Evolutionary conservation across 805 yeast genomes (phyloP), one percentile per base, ranked within the genome.

Genomic region (Kuraishia hungarica): DNA sequence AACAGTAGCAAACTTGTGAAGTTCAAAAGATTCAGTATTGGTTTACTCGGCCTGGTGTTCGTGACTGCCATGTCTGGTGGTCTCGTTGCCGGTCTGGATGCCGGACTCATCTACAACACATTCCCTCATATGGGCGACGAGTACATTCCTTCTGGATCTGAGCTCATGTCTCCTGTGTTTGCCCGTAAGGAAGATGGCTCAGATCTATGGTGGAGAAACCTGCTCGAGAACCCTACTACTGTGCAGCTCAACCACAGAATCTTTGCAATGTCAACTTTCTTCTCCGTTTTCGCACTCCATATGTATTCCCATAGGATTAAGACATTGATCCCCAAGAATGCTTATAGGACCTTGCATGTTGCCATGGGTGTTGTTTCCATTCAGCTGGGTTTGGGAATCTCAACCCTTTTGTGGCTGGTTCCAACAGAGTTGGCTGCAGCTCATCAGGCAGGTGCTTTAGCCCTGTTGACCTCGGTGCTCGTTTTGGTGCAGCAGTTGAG

Each of bases 31-130:
- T 62, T 78, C 39, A 79, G 89, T 1, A 57, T 72, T 10, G 86
- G 77, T 0, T 71, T 94, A 48, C 73, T 89, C 29, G 83, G 75
- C 1, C 72, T 93, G 54, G 86, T 93, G 1, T 93, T 91, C 62
- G 57, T 86, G 48, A 94, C 99, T 20, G 97, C 97, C 19, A 87
- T 94, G 96, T 82, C 96, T 11, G 99, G 99, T 58, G 97, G 97
- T 17, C 83, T 94, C 78, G 99, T 94, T 50, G 99, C 99, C 17
- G 99, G 99, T 8, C 76, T 94, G 55, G 99, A 94, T 71, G 99
- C 99, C 2, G 99, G 99, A 52, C 76, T 92, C 70, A 91, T 94
- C 61, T 94, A 94, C 72, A 94, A 94, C 70, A 86, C 96, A 2
- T 94, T 91, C 80, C 99, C 99, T 35, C 88, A 86, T 63, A 94